Evolutionary conservation across 495 filamentous ascomycete species (phyloP), one percentile per base, ranked within the genome.

Genomic region (Penicillium coffeae): DNA sequence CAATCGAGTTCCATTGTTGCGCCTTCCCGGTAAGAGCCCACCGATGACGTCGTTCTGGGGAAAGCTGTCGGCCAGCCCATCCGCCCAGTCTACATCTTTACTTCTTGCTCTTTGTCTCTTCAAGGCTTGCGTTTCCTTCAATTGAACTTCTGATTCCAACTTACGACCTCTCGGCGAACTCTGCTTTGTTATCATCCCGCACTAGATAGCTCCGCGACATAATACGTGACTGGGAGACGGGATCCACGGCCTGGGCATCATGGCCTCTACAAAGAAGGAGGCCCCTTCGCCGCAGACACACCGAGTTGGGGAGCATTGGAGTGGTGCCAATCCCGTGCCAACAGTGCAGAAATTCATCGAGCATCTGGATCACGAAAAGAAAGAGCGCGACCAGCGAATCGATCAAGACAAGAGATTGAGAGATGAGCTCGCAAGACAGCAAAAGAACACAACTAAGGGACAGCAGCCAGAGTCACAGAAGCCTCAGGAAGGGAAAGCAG

Each of bases 271-370:
- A 10, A 30, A 30, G 4, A 4, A 30, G 25, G 25, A 30, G 25
- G 5, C 25, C 25, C 25, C 25, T 4, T 48, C 55, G 21, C 65
- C 69, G 14, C 34, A 62, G 38, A 49, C 53, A 14, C 68, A 64
- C 34, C 65, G 55, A 20, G 57, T 71, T 5, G 72, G 70, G 21
- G 65, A 72, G 51, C 64, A 72, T 40, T 75, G 70, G 69, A 72
- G 70, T 45, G 71, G 59, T 22, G 58, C 55, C 32, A 93, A 94
- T 65, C 84, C 86, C 1, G 77, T 97, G 38, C 92, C 92, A 2
- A 96, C 88, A 38, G 85, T 97, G 54, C 81, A 87, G 58, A 79
- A 89, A 61, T 95, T 95, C 60, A 74, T 95, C 49, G 80, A 85
- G 40, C 77, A 78, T 33, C 76, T 95, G 27, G 90, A 95, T 63